phyloP scores from a whole-genome alignment of 495 filamentous ascomycete species.

The Annulohypoxylon stygium region DNA sequence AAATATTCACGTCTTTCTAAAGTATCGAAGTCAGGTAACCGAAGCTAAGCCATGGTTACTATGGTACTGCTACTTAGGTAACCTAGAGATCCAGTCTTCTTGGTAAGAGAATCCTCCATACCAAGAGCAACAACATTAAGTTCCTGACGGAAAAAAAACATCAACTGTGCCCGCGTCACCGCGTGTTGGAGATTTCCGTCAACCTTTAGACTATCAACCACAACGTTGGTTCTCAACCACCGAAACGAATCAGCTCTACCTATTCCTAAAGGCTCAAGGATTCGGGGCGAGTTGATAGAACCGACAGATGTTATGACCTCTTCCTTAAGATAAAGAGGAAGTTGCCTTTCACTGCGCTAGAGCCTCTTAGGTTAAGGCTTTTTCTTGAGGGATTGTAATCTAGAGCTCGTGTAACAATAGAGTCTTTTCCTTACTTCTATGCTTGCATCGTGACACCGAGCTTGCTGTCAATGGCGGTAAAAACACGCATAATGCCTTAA shows the following conservation, averaged over 20 bases:
- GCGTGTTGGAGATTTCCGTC: not conserved
- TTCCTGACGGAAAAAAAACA: not conserved
- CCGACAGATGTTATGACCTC: not conserved
- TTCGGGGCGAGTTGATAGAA: not conserved
- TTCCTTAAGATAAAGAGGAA: not conserved
- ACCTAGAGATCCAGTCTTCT: not conserved
- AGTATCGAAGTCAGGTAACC: not conserved
- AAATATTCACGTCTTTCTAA: not conserved
- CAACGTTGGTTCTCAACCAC: not conserved
- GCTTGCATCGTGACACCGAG: too few relatives aligned
- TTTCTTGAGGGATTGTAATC: not conserved
- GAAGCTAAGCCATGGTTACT: not conserved
- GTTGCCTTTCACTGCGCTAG: not conserved
- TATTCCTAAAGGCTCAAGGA: not conserved
- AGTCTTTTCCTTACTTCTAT: too few relatives aligned
- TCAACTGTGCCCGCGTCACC: not conserved
- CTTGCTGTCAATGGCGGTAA: too few relatives aligned
- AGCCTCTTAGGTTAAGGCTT: not conserved
- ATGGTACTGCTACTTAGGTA: not conserved
- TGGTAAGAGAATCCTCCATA: not conserved
- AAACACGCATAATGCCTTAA: too few relatives aligned
- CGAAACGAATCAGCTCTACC: not conserved
- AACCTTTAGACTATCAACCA: not conserved
- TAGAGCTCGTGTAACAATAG: not conserved
- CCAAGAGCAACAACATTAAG: not conserved